phyloP scores from a whole-genome alignment of 768 basidiomycete genomes.

The Pluteus cervinus region DNA sequence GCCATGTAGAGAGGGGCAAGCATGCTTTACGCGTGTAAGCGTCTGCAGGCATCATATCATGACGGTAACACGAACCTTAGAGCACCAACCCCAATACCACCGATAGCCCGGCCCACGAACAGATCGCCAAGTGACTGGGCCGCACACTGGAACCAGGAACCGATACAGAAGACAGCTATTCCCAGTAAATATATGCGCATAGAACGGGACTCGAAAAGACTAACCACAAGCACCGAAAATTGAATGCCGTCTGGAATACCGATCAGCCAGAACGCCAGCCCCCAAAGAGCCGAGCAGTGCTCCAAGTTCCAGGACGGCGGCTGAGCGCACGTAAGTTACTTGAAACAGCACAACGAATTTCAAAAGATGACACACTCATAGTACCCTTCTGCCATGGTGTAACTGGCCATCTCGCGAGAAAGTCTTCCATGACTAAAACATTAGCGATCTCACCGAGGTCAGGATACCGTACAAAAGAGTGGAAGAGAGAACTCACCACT shows the following conservation, averaged over 20 bases:
- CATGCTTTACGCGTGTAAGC: conserved; percentile 41
- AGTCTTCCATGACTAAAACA: conserved; percentile 78
- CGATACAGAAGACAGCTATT: conserved; percentile 63
- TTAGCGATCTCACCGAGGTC: conserved; percentile 55
- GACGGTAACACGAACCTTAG: conserved; percentile 38
- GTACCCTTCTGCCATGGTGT: conserved; percentile 68
- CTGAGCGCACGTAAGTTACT: conserved; percentile 26
- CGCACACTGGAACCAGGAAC: conserved; percentile 62
- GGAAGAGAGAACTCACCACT: conserved; percentile 33
- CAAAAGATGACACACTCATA: conserved; percentile 51
- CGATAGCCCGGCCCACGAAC: conserved; percentile 66
- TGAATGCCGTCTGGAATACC: conserved; percentile 57
- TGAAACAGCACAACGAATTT: not conserved
- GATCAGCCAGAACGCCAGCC: conserved; percentile 65
- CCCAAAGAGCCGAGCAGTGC: conserved; percentile 70
- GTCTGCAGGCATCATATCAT: conserved; percentile 9
- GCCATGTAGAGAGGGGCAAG: conserved; percentile 80
- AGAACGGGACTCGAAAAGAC: conserved; percentile 11
- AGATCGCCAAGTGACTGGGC: conserved; percentile 53
- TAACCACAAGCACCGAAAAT: conserved; percentile 66
- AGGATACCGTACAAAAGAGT: not conserved
- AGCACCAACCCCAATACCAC: conserved; percentile 77
- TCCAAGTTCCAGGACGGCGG: conserved; percentile 73
- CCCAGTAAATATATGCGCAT: not conserved
- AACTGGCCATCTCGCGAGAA: conserved; percentile 60